Conservation (phyloP, 2,329 filamentous ascomycete genomes). For the Talaromyces sp. region DNA sequence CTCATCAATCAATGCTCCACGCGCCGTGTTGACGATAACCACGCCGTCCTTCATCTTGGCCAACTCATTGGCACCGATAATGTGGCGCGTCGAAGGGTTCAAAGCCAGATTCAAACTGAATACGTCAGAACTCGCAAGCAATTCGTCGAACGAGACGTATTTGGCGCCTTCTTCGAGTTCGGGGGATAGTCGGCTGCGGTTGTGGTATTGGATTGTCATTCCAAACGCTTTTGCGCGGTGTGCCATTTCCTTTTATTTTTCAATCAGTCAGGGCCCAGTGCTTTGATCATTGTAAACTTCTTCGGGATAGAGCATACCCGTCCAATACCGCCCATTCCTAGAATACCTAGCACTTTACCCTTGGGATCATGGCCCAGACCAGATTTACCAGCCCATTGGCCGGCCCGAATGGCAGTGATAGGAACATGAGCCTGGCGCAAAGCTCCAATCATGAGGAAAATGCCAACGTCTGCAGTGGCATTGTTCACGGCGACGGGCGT, state of each 20-base stretch:
- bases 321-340: slow-evolving; percentile 47
- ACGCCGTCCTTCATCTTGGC: slow-evolving; percentile 43
- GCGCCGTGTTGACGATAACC: slow-evolving; percentile 42
- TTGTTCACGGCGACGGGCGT: slow-evolving; percentile 45
- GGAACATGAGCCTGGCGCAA: slow-evolving; percentile 42
- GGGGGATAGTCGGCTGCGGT: slow-evolving; percentile 37
- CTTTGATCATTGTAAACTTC: not conserved
- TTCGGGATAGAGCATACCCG: slow-evolving; percentile 26
- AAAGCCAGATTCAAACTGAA: slow-evolving; percentile 43
- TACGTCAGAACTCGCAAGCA: slow-evolving; percentile 44
- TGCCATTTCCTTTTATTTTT: slow-evolving; percentile 39
- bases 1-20: slow-evolving; percentile 43
- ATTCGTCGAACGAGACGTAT: slow-evolving; percentile 44
- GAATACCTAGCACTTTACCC: slow-evolving; percentile 43
- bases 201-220: slow-evolving; percentile 46
- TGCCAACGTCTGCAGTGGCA: slow-evolving; percentile 44
- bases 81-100: slow-evolving; percentile 43
- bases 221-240: slow-evolving; percentile 42
- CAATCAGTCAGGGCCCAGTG: too few relatives aligned
- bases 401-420: slow-evolving; percentile 37
- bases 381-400: slow-evolving; percentile 40
- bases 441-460: slow-evolving; percentile 46
- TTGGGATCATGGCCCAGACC: slow-evolving; percentile 42
- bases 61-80: slow-evolving; percentile 43
- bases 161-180: slow-evolving; percentile 39